Evolutionary conservation across 164 flowering plant species (phyloP), one percentile per base, ranked within the genome.

Genomic region (Magnolia kwangsiensis): DNA sequence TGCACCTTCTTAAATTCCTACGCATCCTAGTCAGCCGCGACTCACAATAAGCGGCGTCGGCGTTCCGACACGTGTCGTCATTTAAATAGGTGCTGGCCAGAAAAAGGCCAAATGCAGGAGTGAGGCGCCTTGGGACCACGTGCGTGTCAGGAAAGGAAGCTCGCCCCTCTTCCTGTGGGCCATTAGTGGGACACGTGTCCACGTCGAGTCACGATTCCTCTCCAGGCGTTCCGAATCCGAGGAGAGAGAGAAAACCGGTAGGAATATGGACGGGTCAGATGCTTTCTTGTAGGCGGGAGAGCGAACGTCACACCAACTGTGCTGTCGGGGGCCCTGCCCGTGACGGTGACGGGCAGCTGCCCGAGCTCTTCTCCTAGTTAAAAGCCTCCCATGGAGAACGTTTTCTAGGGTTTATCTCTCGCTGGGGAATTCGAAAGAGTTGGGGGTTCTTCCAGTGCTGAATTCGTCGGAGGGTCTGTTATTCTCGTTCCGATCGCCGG

Each of bases 271-370:
- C 77, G 77, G 72, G 24, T 4, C 4, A 37, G 77, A 75, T 68
- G 14, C n/a, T 20, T 31, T 75, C 61, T 7, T 18, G 50, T 11
- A 67, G 67, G 72, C 76, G 13, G 20, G 24, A 27, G 20, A 63
- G 67, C 51, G 20, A 14, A 45, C 73, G 24, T n/a, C 31, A 21
- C 73, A 68, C 51, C 72, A 55, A 65, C 70, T 67, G 81, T 72
- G 66, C 7, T 37, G 45, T 70, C 68, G 80, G 80, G 80, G 82
- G 78, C 10, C 20, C 74, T 83, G 82, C 84, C 86, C 83, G 65
- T 14, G 85, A 77, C 72, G 81, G 86, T 84, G 83, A 80, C 80
- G 85, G 83, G 86, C 72, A 74, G 76, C 83, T 85, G 84, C 83
- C 90, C 83, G 81, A 7, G 49, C 20, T 2, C 49, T 31, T 8